Base-by-base conservation (phyloP, 192 early-diverging fungal species). In the Coemansia javaensis region DNA sequence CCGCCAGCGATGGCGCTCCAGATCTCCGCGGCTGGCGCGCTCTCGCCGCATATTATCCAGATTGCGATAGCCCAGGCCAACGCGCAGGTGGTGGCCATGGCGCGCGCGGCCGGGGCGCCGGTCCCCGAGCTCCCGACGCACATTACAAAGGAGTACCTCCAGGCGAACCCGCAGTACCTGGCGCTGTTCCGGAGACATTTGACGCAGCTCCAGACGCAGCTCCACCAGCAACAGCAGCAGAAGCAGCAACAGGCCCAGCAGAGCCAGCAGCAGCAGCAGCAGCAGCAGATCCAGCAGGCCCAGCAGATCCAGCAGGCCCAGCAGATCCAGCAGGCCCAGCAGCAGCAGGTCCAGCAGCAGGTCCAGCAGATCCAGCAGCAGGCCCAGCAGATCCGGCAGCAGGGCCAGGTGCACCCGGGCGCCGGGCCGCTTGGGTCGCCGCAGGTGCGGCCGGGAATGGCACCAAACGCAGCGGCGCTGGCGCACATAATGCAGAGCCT, bases 111-210 rank as follows among this genome's bases (percentile, higher is more conserved):
- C 27, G 53, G 53, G 4, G 31, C 36, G 7, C 38, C 49, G 11
- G 43, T 47, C 7, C 34, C 56, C 17, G 59, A 58, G 16, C 30
- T 53, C 1, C 66, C 66, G 10, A 43, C 34, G 18, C 50, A 58
- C n/a, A 62, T 70, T 32, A 70, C 66, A 1, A 58, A 53, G 41
- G 66, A 70, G 32, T 70, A 58, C 41, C 38, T 70, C 32, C 54
- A 63, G 30, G 66, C 66, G 10, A 57, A 70, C 17, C 66, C 66
- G 7, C 47, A 57, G 17, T 62, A 70, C 31, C 36, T 16, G n/a
- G 42, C 41, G 1, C 45, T 63, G 18, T 51, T 70, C 7, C 49
- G 59, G 7, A 46, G 50, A 28, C 45, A 69, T 14, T 40, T 69
- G 43, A 25, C 37, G 5, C 14, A 20, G 3, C 14, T 56, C 4